Percentiles rank a stretch among this genome's conserved stretches.
Evolutionary conservation across 2,329 filamentous ascomycete species (phyloP).

Genomic region (Xylaria polymorpha): DNA sequence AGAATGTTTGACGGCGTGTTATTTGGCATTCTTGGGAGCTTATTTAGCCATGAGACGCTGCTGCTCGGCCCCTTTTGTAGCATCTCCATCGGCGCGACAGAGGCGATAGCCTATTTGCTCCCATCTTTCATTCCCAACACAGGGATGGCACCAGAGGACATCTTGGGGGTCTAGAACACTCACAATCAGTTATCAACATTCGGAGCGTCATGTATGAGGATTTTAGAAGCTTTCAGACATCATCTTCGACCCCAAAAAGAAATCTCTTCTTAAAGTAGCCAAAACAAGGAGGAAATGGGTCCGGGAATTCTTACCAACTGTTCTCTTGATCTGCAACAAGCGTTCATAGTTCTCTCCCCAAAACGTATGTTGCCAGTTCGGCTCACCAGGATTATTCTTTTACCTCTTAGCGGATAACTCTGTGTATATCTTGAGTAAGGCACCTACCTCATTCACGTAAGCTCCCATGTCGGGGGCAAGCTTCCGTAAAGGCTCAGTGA

Average conservation of each 20-base stretch:
- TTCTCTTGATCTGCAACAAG: slow-evolving; percentile 58
- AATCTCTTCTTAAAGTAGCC: no score
- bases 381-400: slow-evolving; percentile 53
- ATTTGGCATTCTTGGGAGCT: background rate
- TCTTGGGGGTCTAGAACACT: slow-evolving; percentile 53
- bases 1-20: background rate
- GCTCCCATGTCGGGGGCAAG: slow-evolving; percentile 57
- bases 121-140: slow-evolving; percentile 60
- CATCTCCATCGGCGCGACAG: slow-evolving; percentile 33
- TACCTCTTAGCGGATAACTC: slow-evolving; percentile 4
- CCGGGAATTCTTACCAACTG: slow-evolving; percentile 45
- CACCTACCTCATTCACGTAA: slow-evolving; percentile 60
- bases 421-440: background rate
- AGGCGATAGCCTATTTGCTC: slow-evolving; percentile 43
- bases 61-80: background rate
- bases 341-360: slow-evolving; percentile 60
- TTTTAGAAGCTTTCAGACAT: no score
- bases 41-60: slow-evolving; percentile 5
- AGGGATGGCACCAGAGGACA: slow-evolving; percentile 61
- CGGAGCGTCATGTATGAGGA: no score
- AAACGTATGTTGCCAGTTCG: slow-evolving; percentile 55
- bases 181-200: no score
- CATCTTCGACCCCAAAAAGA: no score
- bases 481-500: slow-evolving; percentile 53
- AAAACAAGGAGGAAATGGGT: no score